Conservation (phyloP, 352 stramenopile genomes). For the Labyrinthula sp. region DNA sequence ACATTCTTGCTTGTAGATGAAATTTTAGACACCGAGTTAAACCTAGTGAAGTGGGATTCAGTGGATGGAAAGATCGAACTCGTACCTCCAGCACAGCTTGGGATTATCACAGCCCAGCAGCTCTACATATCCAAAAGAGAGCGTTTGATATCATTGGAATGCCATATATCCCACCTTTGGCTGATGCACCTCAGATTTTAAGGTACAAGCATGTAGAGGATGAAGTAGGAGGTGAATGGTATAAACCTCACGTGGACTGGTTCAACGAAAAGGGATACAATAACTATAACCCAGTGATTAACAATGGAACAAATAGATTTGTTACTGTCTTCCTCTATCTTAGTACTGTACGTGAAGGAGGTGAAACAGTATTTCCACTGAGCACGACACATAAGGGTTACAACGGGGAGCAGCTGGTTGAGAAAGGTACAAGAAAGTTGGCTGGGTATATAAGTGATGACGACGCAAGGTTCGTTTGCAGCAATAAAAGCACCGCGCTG, state of each 20-base stretch:
- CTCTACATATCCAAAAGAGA: constrained; percentile 2
- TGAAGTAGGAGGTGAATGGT: too few relatives aligned
- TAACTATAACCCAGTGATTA: constrained; percentile 3
- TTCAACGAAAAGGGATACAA: constrained; percentile 27
- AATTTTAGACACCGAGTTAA: constrained; percentile 24
- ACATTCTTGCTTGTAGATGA: too few relatives aligned
- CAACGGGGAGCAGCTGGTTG: constrained; percentile 44
- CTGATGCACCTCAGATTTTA: constrained; percentile 17
- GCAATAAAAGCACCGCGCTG: constrained; percentile 29
- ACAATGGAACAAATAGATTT: constrained; percentile 62
- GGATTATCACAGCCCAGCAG: constrained; percentile 21
- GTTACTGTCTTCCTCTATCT: constrained; percentile 90
- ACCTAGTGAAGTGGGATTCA: constrained; percentile 21
- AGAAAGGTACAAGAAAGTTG: constrained; percentile 20
- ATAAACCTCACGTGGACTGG: constrained; percentile 28
- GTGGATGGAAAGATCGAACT: constrained; percentile 12
- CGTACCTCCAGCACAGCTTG: constrained; percentile 23
- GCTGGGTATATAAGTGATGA: constrained; percentile 23
- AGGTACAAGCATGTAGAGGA: constrained; percentile 16
- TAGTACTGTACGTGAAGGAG: constrained; percentile 76
- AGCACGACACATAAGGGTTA: constrained; percentile 37
- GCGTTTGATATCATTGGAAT: constrained; percentile 24
- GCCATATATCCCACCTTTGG: constrained; percentile 14
- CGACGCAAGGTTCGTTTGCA: constrained; percentile 20
- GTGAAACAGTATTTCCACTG: constrained; percentile 85